Percentiles rank a stretch among this genome's conserved stretches.
phyloP scores from a whole-genome alignment of 1,139 yeast species.

The Yamadazyma friedrichii region DNA sequence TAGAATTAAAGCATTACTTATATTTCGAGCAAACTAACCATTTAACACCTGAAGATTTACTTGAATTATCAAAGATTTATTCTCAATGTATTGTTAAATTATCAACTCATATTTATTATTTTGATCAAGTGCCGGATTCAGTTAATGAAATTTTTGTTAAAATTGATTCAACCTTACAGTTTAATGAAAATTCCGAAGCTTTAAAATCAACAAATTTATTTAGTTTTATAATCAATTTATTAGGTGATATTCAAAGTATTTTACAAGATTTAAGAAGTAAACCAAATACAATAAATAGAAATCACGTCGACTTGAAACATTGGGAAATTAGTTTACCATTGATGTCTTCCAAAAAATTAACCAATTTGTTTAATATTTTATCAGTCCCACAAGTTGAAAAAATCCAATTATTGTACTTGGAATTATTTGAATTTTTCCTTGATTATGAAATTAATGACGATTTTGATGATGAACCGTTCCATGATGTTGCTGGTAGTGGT shows the following conservation, averaged over 20 bases:
- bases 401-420: constrained; percentile 34
- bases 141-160: constrained; percentile 53
- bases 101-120: constrained; percentile 71
- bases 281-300: constrained; percentile 34
- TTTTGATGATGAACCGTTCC: neutral
- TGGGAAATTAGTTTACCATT: constrained; percentile 43
- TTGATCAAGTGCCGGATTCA: constrained; percentile 79
- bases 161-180: constrained; percentile 31
- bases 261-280: constrained; percentile 30
- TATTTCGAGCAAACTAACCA: constrained; percentile 24
- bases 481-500: neutral
- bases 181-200: constrained; percentile 12
- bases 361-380: constrained; percentile 15
- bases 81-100: constrained; percentile 58
- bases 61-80: constrained; percentile 29
- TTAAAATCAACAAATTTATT: constrained; percentile 13
- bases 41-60: constrained; percentile 21
- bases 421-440: constrained; percentile 35
- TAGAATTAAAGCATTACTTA: constrained; percentile 55
- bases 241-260: constrained; percentile 33
- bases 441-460: constrained; percentile 26
- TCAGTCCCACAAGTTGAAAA: constrained; percentile 24
- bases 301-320: constrained; percentile 41
- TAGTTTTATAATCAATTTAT: constrained; percentile 27
- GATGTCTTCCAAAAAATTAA: constrained; percentile 25